Base-by-base conservation (phyloP, 306 rosid species). In the Cucurbita ficifolia region DNA sequence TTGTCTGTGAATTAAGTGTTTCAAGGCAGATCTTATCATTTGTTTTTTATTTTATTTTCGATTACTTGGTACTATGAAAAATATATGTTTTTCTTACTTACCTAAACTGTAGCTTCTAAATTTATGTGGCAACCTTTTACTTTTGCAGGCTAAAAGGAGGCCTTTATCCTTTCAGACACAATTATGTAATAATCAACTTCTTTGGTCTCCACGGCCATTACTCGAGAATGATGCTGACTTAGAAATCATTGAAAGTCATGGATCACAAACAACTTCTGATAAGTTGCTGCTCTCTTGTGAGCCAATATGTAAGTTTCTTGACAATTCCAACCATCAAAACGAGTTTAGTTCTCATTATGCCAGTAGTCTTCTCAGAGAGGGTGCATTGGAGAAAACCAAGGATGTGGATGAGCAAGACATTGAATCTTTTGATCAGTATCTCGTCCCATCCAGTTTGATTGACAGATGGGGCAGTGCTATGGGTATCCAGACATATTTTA, bases 391-490 rank as follows among this genome's bases (percentile, higher is more conserved):
- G 75, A 29, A 80, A 80, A 77, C 71, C 63, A 74, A 75, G 57
- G 79, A 78, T 77, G 54, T 13, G 10, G 50, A 35, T 62, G 81
- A 67, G 51, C 59, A 18, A 65, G 77, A 76, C 71, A 39, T 10
- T 8, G 57, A 73, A 77, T 68, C 88, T 65, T 55, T 81, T n/a
- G 83, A 83, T 74, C 86, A 83, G 75, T 94, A 86, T 82, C 48
- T 75, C 29, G 96, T 91, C 58, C 92, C 92, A n/a, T 73, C 81
- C 33, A 81, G 88, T 80, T 85, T 91, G 91, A 79, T 94, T 78
- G 99, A 94, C 83, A 86, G 96, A 79, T 94, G 97, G 97, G 99
- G 97, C 77, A 91, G 86, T 88, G 96, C 91, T 43, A 88, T 91
- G 99, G 97, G 97, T 94, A 94, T 94, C 99, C 97, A 29, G 12